These are phyloP conservation scores for Annona cherimola DNA, from an alignment of 164 flowering plant genomes.

Conservation along the genomic window DNA sequence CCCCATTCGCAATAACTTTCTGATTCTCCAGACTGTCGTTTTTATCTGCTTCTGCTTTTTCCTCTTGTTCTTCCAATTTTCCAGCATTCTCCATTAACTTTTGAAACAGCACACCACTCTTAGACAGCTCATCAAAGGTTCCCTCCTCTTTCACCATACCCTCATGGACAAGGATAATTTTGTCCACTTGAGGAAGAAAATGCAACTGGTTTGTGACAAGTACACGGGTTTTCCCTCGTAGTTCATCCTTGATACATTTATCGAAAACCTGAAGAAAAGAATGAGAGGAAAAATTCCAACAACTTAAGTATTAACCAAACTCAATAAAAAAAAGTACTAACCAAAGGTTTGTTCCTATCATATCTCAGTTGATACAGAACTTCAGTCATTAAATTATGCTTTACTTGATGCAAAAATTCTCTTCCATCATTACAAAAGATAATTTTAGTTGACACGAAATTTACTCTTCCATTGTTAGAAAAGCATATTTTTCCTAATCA, in stretches of 20 bases:
- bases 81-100: conserved; percentile 98
- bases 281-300: background rate
- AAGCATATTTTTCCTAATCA: too few relatives aligned
- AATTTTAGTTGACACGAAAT: too few relatives aligned
- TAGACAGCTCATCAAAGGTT: conserved; percentile 81
- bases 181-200: conserved; percentile 94
- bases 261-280: conserved; percentile 71
- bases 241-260: conserved; percentile 78
- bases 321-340: background rate
- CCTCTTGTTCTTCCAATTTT: conserved; percentile 90
- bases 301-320: background rate
- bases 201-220: conserved; percentile 98
- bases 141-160: conserved; percentile 95
- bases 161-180: conserved; percentile 80
- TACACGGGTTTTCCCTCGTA: conserved; percentile 80
- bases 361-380: too few relatives aligned
- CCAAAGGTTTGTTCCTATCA: too few relatives aligned
- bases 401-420: too few relatives aligned
- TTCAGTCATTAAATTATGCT: too few relatives aligned
- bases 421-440: too few relatives aligned
- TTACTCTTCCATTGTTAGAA: too few relatives aligned
- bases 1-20: conserved; percentile 50
- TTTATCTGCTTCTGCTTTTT: conserved; percentile 48
- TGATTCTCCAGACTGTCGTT: conserved; percentile 28
- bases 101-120: conserved; percentile 64